A percentile compares a stretch with the other conserved stretches of the same genome.
phyloP scores from a whole-genome alignment of 2,329 filamentous ascomycete species.

The Hysterium pulicare region DNA sequence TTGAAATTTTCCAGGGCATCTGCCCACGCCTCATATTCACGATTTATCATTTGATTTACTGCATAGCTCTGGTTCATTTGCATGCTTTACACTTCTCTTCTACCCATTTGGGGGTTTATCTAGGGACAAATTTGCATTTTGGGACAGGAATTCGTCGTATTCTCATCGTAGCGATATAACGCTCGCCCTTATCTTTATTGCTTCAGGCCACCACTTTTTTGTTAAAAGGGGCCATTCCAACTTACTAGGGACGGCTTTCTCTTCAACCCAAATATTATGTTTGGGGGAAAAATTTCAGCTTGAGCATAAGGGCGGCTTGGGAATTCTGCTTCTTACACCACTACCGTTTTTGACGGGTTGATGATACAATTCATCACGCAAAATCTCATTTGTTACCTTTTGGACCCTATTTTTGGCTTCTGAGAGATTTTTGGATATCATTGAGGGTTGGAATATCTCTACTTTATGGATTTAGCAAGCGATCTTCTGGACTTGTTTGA shows the following conservation, averaged over 20 bases:
- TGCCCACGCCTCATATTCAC: background rate
- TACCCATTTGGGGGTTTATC: background rate
- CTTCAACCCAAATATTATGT: conserved; percentile 8
- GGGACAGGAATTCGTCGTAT: conserved; percentile 1
- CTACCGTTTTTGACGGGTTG: background rate
- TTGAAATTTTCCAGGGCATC: background rate
- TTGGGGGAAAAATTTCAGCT: background rate
- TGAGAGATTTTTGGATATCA: conserved; percentile 23
- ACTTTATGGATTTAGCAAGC: conserved; percentile 3
- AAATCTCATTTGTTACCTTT: conserved; percentile 9
- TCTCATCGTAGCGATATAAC: background rate
- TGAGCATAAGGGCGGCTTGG: background rate
- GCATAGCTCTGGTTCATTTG: conserved; percentile 3
- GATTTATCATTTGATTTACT: background rate
- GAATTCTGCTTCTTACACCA: background rate
- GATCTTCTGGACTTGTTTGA: conserved; percentile 27
- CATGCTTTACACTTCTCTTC: background rate
- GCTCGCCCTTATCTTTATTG: background rate
- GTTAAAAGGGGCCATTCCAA: too few species aligned
- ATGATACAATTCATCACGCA: conserved; percentile 14
- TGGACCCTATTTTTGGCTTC: background rate
- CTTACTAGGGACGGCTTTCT: background rate
- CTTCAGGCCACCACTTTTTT: too few species aligned
- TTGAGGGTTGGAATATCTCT: background rate
- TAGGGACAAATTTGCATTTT: conserved; percentile 6